Conservation (phyloP, 2,329 filamentous ascomycete species). For the Pseudocercospora pini-densiflorae region DNA sequence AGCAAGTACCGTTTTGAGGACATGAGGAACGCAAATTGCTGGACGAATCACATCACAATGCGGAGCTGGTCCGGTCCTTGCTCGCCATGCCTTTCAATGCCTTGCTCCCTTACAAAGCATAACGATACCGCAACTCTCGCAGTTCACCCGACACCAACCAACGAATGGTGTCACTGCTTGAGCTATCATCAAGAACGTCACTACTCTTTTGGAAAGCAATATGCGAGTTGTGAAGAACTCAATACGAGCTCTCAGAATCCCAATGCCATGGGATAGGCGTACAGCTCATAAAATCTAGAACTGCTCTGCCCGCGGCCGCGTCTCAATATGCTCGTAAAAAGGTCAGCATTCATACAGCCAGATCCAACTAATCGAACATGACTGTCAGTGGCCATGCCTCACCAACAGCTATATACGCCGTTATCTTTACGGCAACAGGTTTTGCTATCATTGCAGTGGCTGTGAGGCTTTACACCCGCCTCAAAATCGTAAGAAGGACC, state of each 20-base stretch:
- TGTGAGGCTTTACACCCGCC: neutral
- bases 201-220: neutral
- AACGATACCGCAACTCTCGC: neutral
- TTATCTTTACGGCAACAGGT: neutral
- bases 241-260: too few species aligned
- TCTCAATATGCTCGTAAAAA: neutral
- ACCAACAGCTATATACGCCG: neutral
- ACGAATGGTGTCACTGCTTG: neutral
- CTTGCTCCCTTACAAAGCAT: neutral
- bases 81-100: neutral
- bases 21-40: too few species aligned
- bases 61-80: neutral
- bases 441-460: neutral
- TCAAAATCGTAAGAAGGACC: neutral
- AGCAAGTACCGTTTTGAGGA: neutral
- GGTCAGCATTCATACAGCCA: neutral
- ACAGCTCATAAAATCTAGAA: neutral
- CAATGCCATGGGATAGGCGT: neutral
- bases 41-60: too few species aligned
- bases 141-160: neutral
- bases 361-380: neutral
- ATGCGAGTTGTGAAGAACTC: neutral
- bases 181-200: neutral
- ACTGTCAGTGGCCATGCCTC: neutral
- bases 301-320: neutral